Evolutionary conservation across 2,329 filamentous ascomycete species (phyloP).

Genomic region (Verticillium alfalfae): DNA sequence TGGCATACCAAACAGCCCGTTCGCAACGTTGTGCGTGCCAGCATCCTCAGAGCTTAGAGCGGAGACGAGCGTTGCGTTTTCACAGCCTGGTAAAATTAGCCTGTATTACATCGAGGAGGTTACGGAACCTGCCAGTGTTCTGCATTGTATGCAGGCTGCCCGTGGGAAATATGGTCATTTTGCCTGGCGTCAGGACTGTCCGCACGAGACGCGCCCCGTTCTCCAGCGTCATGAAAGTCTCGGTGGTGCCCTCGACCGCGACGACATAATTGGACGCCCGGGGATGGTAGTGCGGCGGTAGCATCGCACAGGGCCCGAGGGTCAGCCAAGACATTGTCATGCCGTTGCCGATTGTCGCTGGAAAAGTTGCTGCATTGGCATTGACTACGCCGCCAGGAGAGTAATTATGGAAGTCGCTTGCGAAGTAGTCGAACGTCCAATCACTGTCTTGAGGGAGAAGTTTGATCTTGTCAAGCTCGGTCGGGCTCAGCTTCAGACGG

Average conservation of each 20-base stretch:
- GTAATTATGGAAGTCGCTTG: slow-evolving; percentile 32
- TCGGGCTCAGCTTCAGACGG: slow-evolving; percentile 29
- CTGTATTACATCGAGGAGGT: too few species aligned
- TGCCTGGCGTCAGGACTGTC: slow-evolving; percentile 32
- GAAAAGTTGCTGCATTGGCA: slow-evolving; percentile 45
- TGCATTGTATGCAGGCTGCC: slow-evolving; percentile 44
- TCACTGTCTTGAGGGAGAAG: slow-evolving; percentile 31
- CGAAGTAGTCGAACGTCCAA: slow-evolving; percentile 45
- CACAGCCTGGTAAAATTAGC: slow-evolving; percentile 29
- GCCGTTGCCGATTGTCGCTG: slow-evolving; percentile 37
- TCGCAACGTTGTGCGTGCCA: slow-evolving; percentile 42
- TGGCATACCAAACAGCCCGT: slow-evolving; percentile 34
- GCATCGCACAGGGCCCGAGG: slow-evolving; percentile 45
- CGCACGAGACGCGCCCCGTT: slow-evolving; percentile 39
- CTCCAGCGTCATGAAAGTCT: slow-evolving; percentile 45
- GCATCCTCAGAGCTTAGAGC: slow-evolving; percentile 42
- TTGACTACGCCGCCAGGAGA: slow-evolving; percentile 42
- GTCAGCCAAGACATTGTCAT: slow-evolving; percentile 40
- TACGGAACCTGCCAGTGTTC: slow-evolving; percentile 33
- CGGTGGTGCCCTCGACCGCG: slow-evolving; percentile 38
- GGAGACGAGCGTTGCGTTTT: slow-evolving; percentile 41
- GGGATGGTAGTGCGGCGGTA: slow-evolving; percentile 44
- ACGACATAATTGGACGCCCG: slow-evolving; percentile 44
- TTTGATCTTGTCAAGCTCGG: slow-evolving; percentile 35
- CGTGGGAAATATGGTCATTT: slow-evolving; percentile 44